These are phyloP conservation scores for Royoungia palumana DNA, from an alignment of 768 basidiomycete species.

Conservation along the genomic window DNA sequence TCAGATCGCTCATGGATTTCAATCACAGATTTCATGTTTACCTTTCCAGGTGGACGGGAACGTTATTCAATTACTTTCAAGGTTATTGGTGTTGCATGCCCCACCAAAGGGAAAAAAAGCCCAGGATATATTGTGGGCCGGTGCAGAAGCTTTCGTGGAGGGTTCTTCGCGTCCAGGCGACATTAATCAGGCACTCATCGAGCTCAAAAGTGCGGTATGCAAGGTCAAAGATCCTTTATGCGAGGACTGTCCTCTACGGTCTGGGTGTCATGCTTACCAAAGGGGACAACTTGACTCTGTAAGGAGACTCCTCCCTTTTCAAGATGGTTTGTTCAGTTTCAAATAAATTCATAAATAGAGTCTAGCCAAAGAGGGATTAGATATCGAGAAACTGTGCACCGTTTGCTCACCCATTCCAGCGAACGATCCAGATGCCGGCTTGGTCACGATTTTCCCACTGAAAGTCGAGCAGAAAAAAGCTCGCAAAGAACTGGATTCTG, in stretches of 20 bases:
- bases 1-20: not conserved
- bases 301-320: too few relatives aligned
- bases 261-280: conserved; percentile 65
- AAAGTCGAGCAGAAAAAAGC: conserved; percentile 77
- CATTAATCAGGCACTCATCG: conserved; percentile 91
- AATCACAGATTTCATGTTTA: not conserved
- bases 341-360: not conserved
- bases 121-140: conserved; percentile 79
- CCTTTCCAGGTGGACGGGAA: conserved; percentile 78
- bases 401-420: conserved; percentile 59
- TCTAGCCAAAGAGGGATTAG: conserved; percentile 29
- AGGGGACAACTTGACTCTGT: conserved; percentile 13
- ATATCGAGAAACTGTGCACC: conserved; percentile 77
- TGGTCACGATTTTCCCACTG: conserved; percentile 85
- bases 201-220: conserved; percentile 91
- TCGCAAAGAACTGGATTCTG: conserved; percentile 79
- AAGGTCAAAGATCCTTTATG: conserved; percentile 81
- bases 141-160: conserved; percentile 67
- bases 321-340: not conserved
- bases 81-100: conserved; percentile 79
- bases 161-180: conserved; percentile 62
- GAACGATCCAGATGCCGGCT: conserved; percentile 13
- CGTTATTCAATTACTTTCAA: conserved; percentile 79
- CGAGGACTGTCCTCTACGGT: conserved; percentile 61
- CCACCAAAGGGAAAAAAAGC: conserved; percentile 76